phyloP scores from a whole-genome alignment of 441 rosid species.

The Cnidoscolus chayamansa region DNA sequence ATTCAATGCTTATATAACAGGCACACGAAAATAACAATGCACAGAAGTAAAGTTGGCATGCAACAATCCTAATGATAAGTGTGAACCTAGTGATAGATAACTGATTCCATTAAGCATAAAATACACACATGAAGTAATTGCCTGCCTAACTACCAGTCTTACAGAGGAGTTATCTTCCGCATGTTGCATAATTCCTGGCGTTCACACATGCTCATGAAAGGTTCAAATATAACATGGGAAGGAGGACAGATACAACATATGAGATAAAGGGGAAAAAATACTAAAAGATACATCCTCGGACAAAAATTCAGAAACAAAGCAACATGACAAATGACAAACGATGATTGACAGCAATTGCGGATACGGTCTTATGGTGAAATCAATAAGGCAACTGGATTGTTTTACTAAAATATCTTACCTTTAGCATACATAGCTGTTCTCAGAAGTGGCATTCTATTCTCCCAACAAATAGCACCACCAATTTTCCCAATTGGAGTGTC shows the following conservation, averaged over 20 bases:
- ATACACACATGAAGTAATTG: neutral
- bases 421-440: slow-evolving; percentile 92
- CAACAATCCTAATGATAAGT: neutral
- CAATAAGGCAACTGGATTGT: neutral
- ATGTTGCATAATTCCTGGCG: neutral
- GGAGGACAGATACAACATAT: neutral
- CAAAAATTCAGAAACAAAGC: neutral
- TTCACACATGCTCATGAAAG: neutral
- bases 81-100: neutral
- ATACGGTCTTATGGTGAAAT: neutral
- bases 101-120: neutral
- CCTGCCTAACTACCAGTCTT: neutral
- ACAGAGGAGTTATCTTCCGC: neutral
- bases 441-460: slow-evolving; percentile 88
- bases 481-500: slow-evolving; percentile 80
- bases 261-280: neutral
- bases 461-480: slow-evolving; percentile 94
- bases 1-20: neutral
- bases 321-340: neutral
- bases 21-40: neutral
- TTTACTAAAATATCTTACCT: slow-evolving; percentile 43
- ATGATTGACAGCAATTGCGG: no score
- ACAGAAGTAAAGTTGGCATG: no score
- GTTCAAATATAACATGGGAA: neutral
- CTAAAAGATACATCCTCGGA: neutral